Conservation (phyloP, 2,329 filamentous ascomycete genomes). For the Elsinoe ampelina region DNA sequence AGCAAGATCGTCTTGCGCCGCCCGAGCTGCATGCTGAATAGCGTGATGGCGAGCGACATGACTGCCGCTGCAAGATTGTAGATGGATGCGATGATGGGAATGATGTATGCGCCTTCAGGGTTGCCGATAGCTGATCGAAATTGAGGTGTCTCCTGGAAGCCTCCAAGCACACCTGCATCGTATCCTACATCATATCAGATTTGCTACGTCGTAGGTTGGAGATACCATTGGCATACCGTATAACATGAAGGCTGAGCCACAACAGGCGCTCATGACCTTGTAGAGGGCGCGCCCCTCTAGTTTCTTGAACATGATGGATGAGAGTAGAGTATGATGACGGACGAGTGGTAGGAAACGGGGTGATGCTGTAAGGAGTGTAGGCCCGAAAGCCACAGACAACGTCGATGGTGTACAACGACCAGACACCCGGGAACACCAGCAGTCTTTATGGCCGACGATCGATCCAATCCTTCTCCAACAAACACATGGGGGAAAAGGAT, state of each 20-base stretch:
- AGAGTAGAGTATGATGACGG: background rate
- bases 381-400: background rate
- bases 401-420: background rate
- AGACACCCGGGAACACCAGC: background rate
- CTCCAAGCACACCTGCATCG: conserved; percentile 20
- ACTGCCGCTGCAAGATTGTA: conserved; percentile 21
- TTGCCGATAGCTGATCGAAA: conserved; percentile 20
- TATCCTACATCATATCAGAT: conserved; percentile 4
- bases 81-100: conserved; percentile 21
- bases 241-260: conserved; percentile 24
- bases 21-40: conserved; percentile 24
- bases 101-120: conserved; percentile 19
- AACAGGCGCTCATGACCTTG: conserved; percentile 23
- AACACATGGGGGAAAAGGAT: background rate
- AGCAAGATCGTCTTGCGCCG: conserved; percentile 24
- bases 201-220: background rate
- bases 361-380: background rate
- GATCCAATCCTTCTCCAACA: too few relatives aligned
- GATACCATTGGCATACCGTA: conserved; percentile 20
- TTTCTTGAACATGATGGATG: background rate
- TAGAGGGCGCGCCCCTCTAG: conserved; percentile 23
- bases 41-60: conserved; percentile 18
- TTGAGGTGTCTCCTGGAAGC: conserved; percentile 17
- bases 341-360: background rate
- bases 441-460: background rate